These are phyloP conservation scores for Ensete ventricosum DNA, from an alignment of 176 grass and related monocot species.

Conservation along the genomic window DNA sequence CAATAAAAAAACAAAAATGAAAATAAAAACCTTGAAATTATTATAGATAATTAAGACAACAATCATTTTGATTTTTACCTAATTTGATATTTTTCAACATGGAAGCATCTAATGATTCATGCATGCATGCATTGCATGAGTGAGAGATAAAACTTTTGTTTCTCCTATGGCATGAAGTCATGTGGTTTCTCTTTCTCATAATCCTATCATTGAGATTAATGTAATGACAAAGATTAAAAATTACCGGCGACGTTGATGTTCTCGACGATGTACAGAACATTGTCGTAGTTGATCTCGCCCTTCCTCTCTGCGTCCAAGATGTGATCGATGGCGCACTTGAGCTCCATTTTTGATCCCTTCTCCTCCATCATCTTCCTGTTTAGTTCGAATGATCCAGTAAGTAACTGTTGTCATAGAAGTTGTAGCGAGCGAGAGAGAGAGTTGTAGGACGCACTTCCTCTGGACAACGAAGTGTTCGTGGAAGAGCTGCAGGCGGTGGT, in stretches of 20 bases:
- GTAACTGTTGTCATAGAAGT: not conserved
- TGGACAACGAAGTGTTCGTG: conserved; percentile 7
- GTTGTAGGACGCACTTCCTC: not conserved
- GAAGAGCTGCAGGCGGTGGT: conserved; percentile 6
- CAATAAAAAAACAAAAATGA: too few relatives aligned
- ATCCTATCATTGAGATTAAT: not conserved
- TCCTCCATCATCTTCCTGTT: conserved; percentile 16
- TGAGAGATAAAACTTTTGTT: too few relatives aligned
- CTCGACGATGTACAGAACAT: conserved; percentile 13
- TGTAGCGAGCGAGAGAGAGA: not conserved
- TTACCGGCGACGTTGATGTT: conserved; percentile 18
- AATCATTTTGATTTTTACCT: too few relatives aligned
- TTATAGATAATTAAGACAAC: too few relatives aligned
- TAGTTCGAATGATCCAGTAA: not conserved
- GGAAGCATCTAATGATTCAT: too few relatives aligned
- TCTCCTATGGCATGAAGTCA: too few relatives aligned
- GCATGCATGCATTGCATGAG: too few relatives aligned
- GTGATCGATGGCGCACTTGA: conserved; percentile 11
- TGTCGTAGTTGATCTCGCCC: conserved; percentile 19
- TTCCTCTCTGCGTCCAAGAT: conserved; percentile 12
- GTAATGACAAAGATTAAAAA: not conserved
- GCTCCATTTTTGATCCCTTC: conserved; percentile 14
- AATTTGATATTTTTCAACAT: too few relatives aligned
- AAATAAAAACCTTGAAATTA: too few relatives aligned
- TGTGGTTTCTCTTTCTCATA: not conserved